Conservation (phyloP, 371 early-diverging fungal genomes). For the Apophysomyces variabilis region DNA sequence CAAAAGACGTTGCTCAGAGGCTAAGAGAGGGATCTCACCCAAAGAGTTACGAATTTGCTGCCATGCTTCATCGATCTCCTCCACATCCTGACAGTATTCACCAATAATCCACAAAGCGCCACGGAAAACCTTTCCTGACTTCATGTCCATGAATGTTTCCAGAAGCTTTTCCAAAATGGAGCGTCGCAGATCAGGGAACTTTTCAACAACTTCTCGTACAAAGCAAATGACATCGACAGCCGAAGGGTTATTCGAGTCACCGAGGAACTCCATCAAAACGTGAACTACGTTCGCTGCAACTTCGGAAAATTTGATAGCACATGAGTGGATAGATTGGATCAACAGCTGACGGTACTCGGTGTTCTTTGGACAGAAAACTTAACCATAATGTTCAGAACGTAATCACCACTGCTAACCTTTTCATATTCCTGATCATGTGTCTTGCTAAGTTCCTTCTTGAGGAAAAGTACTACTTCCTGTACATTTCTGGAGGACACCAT, state of each 20-base stretch:
- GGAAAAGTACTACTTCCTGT: slow-evolving; percentile 87
- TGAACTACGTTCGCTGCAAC: slow-evolving; percentile 94
- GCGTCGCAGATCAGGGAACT: slow-evolving; percentile 86
- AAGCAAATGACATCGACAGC: slow-evolving; percentile 96
- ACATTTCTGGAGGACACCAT: slow-evolving; percentile 92
- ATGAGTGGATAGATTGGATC: slow-evolving; percentile 94
- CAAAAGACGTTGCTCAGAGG: slow-evolving; percentile 78
- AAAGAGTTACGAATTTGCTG: slow-evolving; percentile 78
- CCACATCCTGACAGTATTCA: slow-evolving; percentile 79
- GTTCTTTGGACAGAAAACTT: slow-evolving; percentile 51
- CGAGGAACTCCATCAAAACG: slow-evolving; percentile 92
- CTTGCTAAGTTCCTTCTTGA: slow-evolving; percentile 92
- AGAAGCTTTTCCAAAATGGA: slow-evolving; percentile 81
- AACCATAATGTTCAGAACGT: background rate
- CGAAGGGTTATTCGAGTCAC: slow-evolving; percentile 87
- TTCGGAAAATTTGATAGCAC: slow-evolving; percentile 95
- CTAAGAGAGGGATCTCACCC: slow-evolving; percentile 93
- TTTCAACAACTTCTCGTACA: slow-evolving; percentile 95
- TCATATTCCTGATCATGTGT: slow-evolving; percentile 91
- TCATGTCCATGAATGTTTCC: slow-evolving; percentile 86
- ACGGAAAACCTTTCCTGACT: slow-evolving; percentile 94
- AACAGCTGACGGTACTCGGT: slow-evolving; percentile 92
- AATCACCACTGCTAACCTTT: slow-evolving; percentile 53
- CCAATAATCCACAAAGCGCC: slow-evolving; percentile 98
- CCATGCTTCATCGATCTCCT: slow-evolving; percentile 87